Conservation (phyloP, 192 early-diverging fungal genomes). For the Entomortierella lignicola region DNA sequence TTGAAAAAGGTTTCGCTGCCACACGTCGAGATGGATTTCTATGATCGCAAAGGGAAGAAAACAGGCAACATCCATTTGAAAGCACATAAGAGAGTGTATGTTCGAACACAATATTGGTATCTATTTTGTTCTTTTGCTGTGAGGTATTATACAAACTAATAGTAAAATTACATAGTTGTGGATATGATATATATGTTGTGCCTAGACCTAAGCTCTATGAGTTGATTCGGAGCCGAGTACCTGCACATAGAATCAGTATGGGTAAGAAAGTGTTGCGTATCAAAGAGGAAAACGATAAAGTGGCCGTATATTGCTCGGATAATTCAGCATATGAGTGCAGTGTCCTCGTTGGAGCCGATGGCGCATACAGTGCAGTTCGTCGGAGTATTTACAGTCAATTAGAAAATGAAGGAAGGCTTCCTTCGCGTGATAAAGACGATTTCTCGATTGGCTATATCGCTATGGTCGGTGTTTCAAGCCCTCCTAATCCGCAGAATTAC, state of each 20-base stretch:
- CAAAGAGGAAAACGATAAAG: background rate
- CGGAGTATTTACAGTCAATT: background rate
- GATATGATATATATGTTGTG: background rate
- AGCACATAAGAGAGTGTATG: too few relatives aligned
- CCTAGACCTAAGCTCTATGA: background rate
- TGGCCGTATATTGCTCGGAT: constrained; percentile 3
- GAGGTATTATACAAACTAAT: too few relatives aligned
- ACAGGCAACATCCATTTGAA: too few relatives aligned
- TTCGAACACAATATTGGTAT: too few relatives aligned
- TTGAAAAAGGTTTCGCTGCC: background rate
- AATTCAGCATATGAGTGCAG: background rate
- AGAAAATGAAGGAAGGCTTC: background rate
- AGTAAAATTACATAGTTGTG: background rate
- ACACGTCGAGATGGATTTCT: background rate
- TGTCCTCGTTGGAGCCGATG: background rate
- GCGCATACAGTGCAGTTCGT: constrained; percentile 5
- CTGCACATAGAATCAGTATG: background rate
- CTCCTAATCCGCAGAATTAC: background rate
- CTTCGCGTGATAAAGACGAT: background rate
- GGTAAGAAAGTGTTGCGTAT: background rate
- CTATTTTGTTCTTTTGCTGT: too few relatives aligned
- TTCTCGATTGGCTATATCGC: background rate
- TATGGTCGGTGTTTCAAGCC: background rate
- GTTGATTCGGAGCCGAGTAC: background rate
- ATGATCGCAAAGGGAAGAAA: too few relatives aligned